Base-by-base conservation (phyloP, 1,284 basidiomycete species). In the Marasmius sp. region DNA sequence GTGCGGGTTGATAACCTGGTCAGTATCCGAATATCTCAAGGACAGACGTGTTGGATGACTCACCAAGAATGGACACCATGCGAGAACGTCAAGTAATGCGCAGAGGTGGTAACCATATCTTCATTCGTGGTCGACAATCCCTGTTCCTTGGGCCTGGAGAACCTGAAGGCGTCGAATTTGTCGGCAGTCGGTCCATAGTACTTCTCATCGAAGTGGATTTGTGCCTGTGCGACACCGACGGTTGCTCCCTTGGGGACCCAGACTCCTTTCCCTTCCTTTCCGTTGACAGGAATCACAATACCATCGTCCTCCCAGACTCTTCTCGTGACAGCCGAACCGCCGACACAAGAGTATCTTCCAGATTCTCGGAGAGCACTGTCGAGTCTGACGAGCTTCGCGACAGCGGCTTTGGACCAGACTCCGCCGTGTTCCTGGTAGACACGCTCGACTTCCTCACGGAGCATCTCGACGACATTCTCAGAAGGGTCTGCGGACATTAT, bases 161-260 rank as follows among this genome's bases (percentile, higher is more conserved):
- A 67, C 43, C 66, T 52, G 58, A 66, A 67, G 1, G 63, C 20
- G 38, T 67, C 66, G 52, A 62, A 67, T 18, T 59, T 51, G 52
- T 72, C 65, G 54, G 67, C 16, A 27, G 45, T 33, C 68, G 71
- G 51, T 61, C 72, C 59, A 69, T 75, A 64, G 70, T 71, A 18
- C 69, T 68, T 9, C 66, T 73, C 53, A 71, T 76, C 60, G 65
- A 74, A 67, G 55, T 67, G 66, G 7, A 66, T 45, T 1, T 65
- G 65, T 37, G 64, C 59, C 61, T 66, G 66, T 6, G 60, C 41
- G 9, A 67, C 61, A 34, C 66, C 66, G 16, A 67, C 27, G n/a
- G 56, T 64, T 2, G 61, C 58, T 34, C 62, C 59, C 43, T 66
- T 62, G 45, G 63, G 61, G n/a, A 67, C 55, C 43, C 61, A 63